phyloP scores from a whole-genome alignment of 345 rosid species.

The Noccaea caerulescens region DNA sequence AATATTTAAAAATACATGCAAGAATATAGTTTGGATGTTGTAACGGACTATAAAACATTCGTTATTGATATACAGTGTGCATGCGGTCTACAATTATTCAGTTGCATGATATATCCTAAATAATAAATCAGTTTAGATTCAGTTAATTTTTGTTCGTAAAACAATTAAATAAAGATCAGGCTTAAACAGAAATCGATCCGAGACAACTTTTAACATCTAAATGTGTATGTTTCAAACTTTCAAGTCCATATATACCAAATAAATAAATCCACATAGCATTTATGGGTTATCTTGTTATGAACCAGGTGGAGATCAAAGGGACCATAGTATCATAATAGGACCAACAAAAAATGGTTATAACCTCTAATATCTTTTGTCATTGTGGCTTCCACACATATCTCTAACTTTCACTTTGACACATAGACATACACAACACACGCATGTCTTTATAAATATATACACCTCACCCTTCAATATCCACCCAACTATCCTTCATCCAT shows the following conservation, averaged over 20 bases:
- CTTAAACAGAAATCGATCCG: background rate
- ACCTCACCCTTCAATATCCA: slow-evolving; percentile 16
- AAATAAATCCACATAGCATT: slow-evolving; percentile 7
- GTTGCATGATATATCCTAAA: background rate
- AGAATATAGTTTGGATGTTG: background rate
- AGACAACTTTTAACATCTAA: slow-evolving; percentile 7
- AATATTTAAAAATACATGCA: background rate
- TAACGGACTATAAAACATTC: background rate
- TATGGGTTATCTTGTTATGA: slow-evolving; percentile 14
- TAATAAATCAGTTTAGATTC: background rate
- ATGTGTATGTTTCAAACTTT: slow-evolving; percentile 16
- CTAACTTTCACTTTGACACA: slow-evolving; percentile 21
- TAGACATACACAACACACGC: slow-evolving; percentile 31
- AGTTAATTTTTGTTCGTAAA: background rate
- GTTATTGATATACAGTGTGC: background rate
- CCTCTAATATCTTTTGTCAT: slow-evolving; percentile 48
- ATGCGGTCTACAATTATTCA: too few relatives aligned
- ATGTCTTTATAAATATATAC: slow-evolving; percentile 30
- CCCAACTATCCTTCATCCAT: background rate
- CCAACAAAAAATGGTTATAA: slow-evolving; percentile 48
- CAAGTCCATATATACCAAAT: slow-evolving; percentile 10
- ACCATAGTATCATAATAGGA: slow-evolving; percentile 56
- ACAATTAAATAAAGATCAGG: background rate
- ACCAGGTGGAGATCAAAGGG: slow-evolving; percentile 44
- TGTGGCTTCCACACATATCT: slow-evolving; percentile 39